phyloP scores from a whole-genome alignment of 2,329 filamentous ascomycete genomes.

The Sporothrix inflata region DNA sequence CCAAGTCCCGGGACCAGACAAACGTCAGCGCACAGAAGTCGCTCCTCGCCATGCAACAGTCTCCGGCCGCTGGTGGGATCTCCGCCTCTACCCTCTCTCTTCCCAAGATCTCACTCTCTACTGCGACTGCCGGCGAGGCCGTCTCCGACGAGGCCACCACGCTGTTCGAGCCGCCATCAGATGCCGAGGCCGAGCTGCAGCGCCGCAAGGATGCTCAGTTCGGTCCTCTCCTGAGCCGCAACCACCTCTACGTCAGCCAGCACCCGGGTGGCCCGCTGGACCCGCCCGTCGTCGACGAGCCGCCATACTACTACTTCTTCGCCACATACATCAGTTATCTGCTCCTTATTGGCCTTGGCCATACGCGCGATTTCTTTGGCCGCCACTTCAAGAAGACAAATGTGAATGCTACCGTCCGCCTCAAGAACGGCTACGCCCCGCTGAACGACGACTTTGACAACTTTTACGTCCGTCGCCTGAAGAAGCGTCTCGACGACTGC shows the following conservation, averaged over 20 bases:
- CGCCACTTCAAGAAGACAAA: constrained; percentile 89
- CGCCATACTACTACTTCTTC: constrained; percentile 93
- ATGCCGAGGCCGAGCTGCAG: constrained; percentile 76
- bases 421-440: constrained; percentile 87
- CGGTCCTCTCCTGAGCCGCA: constrained; percentile 77
- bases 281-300: constrained; percentile 88
- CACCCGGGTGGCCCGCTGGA: constrained; percentile 80
- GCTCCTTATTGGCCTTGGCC: constrained; percentile 91
- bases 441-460: constrained; percentile 98
- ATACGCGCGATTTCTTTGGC: constrained; percentile 96
- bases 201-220: constrained; percentile 87
- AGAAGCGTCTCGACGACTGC: constrained; percentile 94
- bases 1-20: constrained; percentile 73
- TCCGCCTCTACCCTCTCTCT: constrained; percentile 74
- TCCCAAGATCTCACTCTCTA: constrained; percentile 89
- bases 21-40: constrained; percentile 62
- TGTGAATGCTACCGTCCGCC: constrained; percentile 78
- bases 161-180: constrained; percentile 84
- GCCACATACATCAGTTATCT: constrained; percentile 99
- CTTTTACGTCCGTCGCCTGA: constrained; percentile 91
- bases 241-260: constrained; percentile 86
- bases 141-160: constrained; percentile 73
- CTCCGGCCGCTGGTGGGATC: constrained; percentile 55
- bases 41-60: constrained; percentile 66
- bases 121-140: constrained; percentile 74